A percentile compares a stretch with the other conserved stretches of the same genome.
Evolutionary conservation across 2,329 filamentous ascomycete genomes (phyloP).

Genomic region (Diaporthe amygdali): DNA sequence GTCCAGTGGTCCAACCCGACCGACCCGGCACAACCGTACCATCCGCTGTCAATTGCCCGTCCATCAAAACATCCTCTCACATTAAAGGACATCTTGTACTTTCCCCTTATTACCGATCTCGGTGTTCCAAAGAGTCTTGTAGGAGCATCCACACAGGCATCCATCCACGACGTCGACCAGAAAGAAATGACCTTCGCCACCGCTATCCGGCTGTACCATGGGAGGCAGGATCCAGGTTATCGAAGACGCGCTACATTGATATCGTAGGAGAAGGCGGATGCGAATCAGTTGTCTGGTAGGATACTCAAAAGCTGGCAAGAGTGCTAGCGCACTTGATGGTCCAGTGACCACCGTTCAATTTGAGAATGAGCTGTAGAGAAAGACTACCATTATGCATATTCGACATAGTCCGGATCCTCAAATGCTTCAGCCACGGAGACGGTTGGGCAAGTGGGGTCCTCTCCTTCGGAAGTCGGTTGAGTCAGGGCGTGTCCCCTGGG

Average conservation of each 20-base stretch:
- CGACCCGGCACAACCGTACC: constrained; percentile 13
- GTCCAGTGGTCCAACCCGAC: constrained; percentile 8
- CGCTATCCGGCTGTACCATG: neutral
- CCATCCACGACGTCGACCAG: constrained; percentile 17
- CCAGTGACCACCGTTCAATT: neutral
- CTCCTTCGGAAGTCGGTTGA: neutral
- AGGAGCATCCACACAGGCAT: constrained; percentile 7
- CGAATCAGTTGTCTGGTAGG: neutral
- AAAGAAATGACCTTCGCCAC: neutral
- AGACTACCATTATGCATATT: constrained; percentile 23
- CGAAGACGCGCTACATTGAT: neutral
- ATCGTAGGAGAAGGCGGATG: constrained; percentile 8
- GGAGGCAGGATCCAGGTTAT: neutral
- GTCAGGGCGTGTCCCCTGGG: constrained; percentile 26
- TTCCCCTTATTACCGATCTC: constrained; percentile 18
- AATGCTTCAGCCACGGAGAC: neutral
- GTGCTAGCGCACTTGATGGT: neutral
- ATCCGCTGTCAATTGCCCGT: constrained; percentile 13
- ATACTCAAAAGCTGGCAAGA: constrained; percentile 10
- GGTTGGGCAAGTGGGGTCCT: neutral
- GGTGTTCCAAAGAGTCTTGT: constrained; percentile 19
- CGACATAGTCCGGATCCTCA: constrained; percentile 10
- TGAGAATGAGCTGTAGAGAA: constrained; percentile 15
- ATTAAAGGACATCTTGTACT: neutral
- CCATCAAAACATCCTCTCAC: neutral